These are phyloP conservation scores for Dendrothele bispora DNA, from an alignment of 768 basidiomycete genomes.

Conservation along the genomic window DNA sequence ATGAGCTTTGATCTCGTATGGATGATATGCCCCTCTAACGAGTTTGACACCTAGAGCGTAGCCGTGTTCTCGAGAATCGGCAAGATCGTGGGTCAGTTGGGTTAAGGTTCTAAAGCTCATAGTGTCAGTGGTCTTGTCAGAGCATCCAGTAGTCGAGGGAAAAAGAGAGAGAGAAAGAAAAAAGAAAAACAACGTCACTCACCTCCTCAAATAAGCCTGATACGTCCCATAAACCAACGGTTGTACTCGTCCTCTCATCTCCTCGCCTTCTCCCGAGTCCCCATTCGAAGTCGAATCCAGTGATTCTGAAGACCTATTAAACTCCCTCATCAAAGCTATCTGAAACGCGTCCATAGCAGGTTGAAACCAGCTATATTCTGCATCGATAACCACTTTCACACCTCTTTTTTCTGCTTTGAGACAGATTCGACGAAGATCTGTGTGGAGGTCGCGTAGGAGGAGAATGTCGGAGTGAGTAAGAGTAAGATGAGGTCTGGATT, in stretches of 20 bases:
- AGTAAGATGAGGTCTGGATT: no score
- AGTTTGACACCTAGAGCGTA: slow-evolving; percentile 90
- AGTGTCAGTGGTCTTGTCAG: no score
- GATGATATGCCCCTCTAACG: slow-evolving; percentile 90
- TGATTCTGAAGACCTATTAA: no score
- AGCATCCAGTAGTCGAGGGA: no score
- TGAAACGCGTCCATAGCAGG: slow-evolving; percentile 85
- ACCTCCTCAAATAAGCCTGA: slow-evolving; percentile 87
- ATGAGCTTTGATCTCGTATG: slow-evolving; percentile 64
- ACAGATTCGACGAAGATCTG: slow-evolving; percentile 66
- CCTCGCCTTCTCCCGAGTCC: no score
- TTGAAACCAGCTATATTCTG: slow-evolving; percentile 81
- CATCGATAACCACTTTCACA: slow-evolving; percentile 78
- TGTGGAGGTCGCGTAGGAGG: slow-evolving; percentile 59
- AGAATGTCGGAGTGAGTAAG: slow-evolving; percentile 58
- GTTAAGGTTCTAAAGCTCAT: slow-evolving; percentile 69
- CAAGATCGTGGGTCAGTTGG: slow-evolving; percentile 66
- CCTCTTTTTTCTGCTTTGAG: slow-evolving; percentile 56
- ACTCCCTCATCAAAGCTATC: slow-evolving; percentile 73
- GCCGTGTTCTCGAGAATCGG: slow-evolving; percentile 60
- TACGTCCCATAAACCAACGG: slow-evolving; percentile 84
- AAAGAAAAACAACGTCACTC: neutral
- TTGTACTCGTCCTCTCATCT: no score
- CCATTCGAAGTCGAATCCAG: slow-evolving; percentile 11
- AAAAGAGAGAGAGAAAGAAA: no score